Evolutionary conservation across 345 rosid genomes (phyloP), one percentile per base, ranked within the genome.

Genomic region (Sonneratia alba): DNA sequence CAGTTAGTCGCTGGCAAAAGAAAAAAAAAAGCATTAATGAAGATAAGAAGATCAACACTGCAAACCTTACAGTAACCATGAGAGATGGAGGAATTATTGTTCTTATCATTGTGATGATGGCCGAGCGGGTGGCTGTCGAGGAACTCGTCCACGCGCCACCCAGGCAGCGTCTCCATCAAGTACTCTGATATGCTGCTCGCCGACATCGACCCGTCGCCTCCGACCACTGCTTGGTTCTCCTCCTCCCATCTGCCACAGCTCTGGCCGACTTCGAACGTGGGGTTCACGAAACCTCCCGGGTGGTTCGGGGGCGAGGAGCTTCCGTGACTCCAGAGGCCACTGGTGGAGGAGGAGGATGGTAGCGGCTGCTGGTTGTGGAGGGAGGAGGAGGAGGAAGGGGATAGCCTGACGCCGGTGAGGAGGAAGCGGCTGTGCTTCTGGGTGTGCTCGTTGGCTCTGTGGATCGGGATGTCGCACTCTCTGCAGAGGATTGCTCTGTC

Each of bases 71-170:
- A 47, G 51, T 47, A 47, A 47, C 51, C 51, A 47, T 47, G 51
- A 10, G 51, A 47, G 51, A 13, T 47, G 51, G 51, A 47, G 51
- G 45, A 42, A 42, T 47, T 47, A 47, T 47, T 47, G 51, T 47
- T 47, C 51, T 8, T 47, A 10, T 13, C 2, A 47, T 2, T 10
- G 15, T 47, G 51, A 13, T 47, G 51, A 13, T 47, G 51, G 51
- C 15, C 14, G 51, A 8, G 15, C 51, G 13, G 51, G 13, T 47
- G 51, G 51, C 51, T 8, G 51, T 89, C 92, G 10, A 94, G 91
- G 36, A 94, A 77, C 57, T 89, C 96, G 56, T 94, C 96, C 14
- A 91, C 89, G 66, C 85, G 95, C 98, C 98, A 94, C 36, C 98
- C 95, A 11, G 97, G 97, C 32, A 90, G 83, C 74, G 78, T 87